Conservation (phyloP, 208 protist species). For the Wallacemonas sp. region DNA sequence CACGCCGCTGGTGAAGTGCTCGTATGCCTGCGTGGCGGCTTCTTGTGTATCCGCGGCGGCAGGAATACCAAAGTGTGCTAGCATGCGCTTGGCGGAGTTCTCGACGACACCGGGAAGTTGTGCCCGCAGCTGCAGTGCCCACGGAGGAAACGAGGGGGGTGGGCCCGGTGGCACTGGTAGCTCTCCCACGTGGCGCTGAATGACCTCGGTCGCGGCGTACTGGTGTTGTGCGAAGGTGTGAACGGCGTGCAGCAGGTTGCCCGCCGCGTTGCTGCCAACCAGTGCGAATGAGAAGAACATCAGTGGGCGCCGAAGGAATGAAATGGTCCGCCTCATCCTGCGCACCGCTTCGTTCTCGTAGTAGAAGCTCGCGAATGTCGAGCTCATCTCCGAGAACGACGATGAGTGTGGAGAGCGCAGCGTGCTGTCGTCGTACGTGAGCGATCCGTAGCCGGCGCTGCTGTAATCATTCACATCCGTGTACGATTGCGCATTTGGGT, state of each 20-base stretch:
- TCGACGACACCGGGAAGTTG: slow-evolving; percentile 63
- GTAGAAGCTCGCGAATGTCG: slow-evolving; percentile 81
- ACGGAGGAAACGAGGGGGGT: slow-evolving; percentile 30
- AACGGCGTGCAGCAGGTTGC: slow-evolving; percentile 38
- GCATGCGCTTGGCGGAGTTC: slow-evolving; percentile 35
- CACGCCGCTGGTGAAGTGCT: slow-evolving; percentile 12
- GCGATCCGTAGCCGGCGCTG: slow-evolving; percentile 25
- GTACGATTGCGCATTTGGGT: slow-evolving; percentile 4
- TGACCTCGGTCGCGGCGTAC: slow-evolving; percentile 1
- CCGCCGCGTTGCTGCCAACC: slow-evolving; percentile 38
- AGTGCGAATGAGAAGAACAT: slow-evolving; percentile 58
- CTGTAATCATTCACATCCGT: slow-evolving; percentile 12
- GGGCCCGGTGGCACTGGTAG: background rate
- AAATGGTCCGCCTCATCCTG: slow-evolving; percentile 21
- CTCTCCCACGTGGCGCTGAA: background rate
- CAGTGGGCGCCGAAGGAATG: slow-evolving; percentile 57
- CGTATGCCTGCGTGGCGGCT: slow-evolving; percentile 10
- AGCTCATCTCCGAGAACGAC: slow-evolving; percentile 60
- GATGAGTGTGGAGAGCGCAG: slow-evolving; percentile 59
- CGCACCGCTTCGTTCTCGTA: slow-evolving; percentile 54
- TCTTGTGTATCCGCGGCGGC: slow-evolving; percentile 60
- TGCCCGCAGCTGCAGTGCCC: slow-evolving; percentile 58
- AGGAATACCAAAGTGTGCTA: slow-evolving; percentile 50
- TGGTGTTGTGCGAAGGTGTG: slow-evolving; percentile 18
- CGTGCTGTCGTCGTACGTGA: slow-evolving; percentile 44